These are phyloP conservation scores for Suillus lakei DNA, from an alignment of 768 basidiomycete genomes.

Conservation along the genomic window DNA sequence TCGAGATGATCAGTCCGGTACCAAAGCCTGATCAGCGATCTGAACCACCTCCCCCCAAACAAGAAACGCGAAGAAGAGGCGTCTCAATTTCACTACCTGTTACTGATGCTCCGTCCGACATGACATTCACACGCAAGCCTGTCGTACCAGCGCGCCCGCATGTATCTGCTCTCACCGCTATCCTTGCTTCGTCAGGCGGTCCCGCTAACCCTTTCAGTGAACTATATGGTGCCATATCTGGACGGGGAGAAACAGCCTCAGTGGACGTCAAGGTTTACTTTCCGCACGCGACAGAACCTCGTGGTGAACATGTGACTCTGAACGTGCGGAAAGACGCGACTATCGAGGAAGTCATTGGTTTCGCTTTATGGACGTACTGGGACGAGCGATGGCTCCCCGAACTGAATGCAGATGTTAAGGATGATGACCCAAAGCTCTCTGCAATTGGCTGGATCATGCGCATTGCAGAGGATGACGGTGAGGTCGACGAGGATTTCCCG, in stretches of 20 bases:
- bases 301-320: conserved; percentile 66
- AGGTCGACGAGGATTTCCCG: conserved; percentile 98
- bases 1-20: conserved; percentile 59
- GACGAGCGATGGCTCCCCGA: conserved; percentile 84
- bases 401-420: conserved; percentile 67
- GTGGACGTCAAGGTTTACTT: conserved; percentile 81
- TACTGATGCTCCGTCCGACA: conserved; percentile 24
- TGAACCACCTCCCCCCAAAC: conserved; percentile 24
- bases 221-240: conserved; percentile 84
- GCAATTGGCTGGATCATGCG: conserved; percentile 91
- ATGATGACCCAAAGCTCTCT: conserved; percentile 70
- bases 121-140: conserved; percentile 57
- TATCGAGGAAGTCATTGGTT: conserved; percentile 95
- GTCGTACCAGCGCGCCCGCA: conserved; percentile 48
- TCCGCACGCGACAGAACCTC: conserved; percentile 72
- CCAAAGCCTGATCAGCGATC: conserved; percentile 26
- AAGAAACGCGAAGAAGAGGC: conserved; percentile 34
- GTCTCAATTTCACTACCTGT: conserved; percentile 32
- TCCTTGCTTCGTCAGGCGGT: conserved; percentile 69
- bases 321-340: conserved; percentile 86
- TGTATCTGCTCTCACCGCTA: conserved; percentile 71
- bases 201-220: conserved; percentile 86
- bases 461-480: conserved; percentile 96
- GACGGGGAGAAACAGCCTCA: conserved; percentile 68
- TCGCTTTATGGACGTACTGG: conserved; percentile 91